phyloP scores from a whole-genome alignment of 2,329 filamentous ascomycete species.

The Beauveria medogensis region DNA sequence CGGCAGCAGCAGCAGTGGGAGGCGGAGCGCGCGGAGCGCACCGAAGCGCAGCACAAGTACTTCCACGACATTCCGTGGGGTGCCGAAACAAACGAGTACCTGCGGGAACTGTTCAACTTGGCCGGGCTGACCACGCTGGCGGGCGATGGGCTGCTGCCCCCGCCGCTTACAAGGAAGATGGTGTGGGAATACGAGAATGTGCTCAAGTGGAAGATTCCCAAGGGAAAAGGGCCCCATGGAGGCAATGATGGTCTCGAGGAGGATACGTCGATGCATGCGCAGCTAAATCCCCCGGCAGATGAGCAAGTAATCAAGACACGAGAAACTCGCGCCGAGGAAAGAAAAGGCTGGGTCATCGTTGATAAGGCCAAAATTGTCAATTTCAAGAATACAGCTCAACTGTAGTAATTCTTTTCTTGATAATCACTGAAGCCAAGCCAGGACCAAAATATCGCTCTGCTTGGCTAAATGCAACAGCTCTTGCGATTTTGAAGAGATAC shows the following conservation, averaged over 20 bases:
- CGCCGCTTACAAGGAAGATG: constrained; percentile 33
- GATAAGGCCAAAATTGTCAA: not conserved
- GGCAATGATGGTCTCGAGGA: not conserved
- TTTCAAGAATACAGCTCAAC: not conserved
- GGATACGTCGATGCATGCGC: not conserved
- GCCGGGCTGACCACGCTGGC: constrained; percentile 40
- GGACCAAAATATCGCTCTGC: not conserved
- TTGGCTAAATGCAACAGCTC: not conserved
- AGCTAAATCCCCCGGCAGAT: not conserved
- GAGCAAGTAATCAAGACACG: not conserved
- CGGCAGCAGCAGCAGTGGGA: constrained; percentile 41
- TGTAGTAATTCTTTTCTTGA: not conserved
- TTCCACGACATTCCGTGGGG: constrained; percentile 49
- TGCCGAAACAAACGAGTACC: constrained; percentile 41
- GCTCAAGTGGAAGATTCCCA: constrained; percentile 27
- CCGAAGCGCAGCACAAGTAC: constrained; percentile 24
- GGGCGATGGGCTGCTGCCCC: constrained; percentile 39
- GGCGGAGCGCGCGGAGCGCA: constrained; percentile 24
- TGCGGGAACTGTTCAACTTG: constrained; percentile 37
- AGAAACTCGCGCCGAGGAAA: not conserved
- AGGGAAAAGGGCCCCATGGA: not conserved
- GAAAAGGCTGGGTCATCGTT: not conserved
- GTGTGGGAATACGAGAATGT: constrained; percentile 41
- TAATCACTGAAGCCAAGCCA: not conserved
- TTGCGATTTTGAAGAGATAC: not conserved